Evolutionary conservation across 192 early-diverging fungal species (phyloP), one percentile per base, ranked within the genome.

Genomic region (Linnemannia elongata): DNA sequence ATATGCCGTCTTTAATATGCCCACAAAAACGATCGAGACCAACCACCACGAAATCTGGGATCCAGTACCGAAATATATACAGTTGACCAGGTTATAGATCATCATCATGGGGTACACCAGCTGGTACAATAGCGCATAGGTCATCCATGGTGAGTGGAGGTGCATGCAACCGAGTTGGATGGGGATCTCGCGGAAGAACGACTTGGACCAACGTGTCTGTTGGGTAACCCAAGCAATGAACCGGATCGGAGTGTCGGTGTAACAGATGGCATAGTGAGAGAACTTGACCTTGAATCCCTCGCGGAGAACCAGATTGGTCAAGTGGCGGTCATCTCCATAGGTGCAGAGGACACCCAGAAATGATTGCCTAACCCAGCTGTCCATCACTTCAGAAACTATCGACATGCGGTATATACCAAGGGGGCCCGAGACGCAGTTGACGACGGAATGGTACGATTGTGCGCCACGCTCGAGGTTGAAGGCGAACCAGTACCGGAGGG

Each of bases 401-500:
- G 80, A 80, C 41, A 90, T 88, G 12, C 90, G 85, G 69, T 94
- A 94, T 22, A 94, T 88, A n/a, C 93, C 93, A 55, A 94, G 86
- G 0, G 93, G 93, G 1, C 93, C 93, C 55, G 93, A 93, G 10
- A 94, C 93, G 74, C 93, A 94, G 12, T 91, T 93, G 68, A 94
- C 93, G 42, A 88, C 88, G 45, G 90, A 86, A 63, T 92, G 88
- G 75, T 90, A 93, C 12, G 90, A 92, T 42, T 94, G 93, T 1
- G 92, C 92, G 6, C 92, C 92, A 57, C 93, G 88, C 76, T 94
- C 93, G 35, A 94, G 91, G 86, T 94, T 94, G 68, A 94, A 94
- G 5, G 93, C 93, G 80, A 94, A 90, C 91, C 91, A 91, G 75
- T 94, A 94, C 7, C 93, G 91, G 24, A 94, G 78, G 13, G 90